Percentiles rank a stretch among this genome's conserved stretches.
These are phyloP conservation scores for Skeletonema menzelii DNA, from an alignment of 108 stramenopile genomes.

Conservation along the genomic window DNA sequence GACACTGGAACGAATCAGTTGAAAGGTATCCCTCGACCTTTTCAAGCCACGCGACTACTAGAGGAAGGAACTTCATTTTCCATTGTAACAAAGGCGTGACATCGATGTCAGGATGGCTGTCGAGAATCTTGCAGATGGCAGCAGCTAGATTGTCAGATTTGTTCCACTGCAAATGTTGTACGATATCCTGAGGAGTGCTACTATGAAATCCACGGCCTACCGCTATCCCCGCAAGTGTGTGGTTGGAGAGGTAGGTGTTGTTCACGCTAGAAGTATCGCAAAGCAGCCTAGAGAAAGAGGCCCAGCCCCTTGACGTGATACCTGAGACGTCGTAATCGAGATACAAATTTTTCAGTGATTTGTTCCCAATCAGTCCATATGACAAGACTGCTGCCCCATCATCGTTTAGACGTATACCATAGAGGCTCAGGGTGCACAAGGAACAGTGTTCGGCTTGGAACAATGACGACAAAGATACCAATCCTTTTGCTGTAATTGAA, in stretches of 20 bases:
- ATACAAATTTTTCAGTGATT: neutral
- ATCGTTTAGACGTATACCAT: neutral
- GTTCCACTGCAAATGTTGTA: neutral
- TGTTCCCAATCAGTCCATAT: neutral
- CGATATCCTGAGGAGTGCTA: neutral
- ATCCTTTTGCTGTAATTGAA: neutral
- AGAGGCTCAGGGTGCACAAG: neutral
- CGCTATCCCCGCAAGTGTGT: neutral
- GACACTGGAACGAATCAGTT: neutral
- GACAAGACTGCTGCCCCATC: neutral
- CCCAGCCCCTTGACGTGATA: neutral
- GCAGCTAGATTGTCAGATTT: neutral
- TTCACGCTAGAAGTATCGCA: conserved; percentile 14
- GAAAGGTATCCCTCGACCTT: neutral
- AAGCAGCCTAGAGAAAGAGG: neutral
- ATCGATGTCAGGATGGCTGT: neutral
- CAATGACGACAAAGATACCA: neutral
- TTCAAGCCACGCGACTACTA: neutral
- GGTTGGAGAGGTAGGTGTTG: conserved; percentile 18
- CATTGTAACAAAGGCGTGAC: neutral
- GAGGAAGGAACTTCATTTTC: neutral
- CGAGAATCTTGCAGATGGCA: neutral
- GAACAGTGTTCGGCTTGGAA: neutral
- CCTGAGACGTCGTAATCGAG: neutral
- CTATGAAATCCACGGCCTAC: neutral